These are phyloP conservation scores for Atalantia buxifolia DNA, from an alignment of 345 rosid genomes.

Conservation along the genomic window DNA sequence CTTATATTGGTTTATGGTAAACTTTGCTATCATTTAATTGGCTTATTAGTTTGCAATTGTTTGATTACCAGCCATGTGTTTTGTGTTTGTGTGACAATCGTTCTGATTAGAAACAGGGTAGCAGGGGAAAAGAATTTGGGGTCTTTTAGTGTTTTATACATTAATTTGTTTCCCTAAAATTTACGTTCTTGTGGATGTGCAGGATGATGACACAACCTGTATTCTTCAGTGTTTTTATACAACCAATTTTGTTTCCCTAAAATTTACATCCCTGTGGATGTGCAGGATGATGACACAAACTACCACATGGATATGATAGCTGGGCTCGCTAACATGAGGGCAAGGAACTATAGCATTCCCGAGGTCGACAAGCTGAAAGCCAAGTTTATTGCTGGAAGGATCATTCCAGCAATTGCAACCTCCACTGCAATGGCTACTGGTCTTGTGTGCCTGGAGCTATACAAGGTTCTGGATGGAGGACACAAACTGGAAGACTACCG, in stretches of 20 bases:
- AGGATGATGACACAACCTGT: slow-evolving; percentile 97
- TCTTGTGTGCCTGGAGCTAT: slow-evolving; percentile 91
- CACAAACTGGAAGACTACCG: slow-evolving; percentile 91
- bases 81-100: neutral
- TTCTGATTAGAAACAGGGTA: neutral
- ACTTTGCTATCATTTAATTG: neutral
- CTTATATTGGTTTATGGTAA: neutral
- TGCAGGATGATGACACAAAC: slow-evolving; percentile 95
- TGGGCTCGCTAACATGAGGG: slow-evolving; percentile 99
- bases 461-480: slow-evolving; percentile 76
- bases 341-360: slow-evolving; percentile 91
- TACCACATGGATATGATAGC: slow-evolving; percentile 99
- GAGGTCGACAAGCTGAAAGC: slow-evolving; percentile 99
- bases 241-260: neutral
- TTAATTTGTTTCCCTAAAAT: neutral
- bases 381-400: slow-evolving; percentile 97
- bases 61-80: neutral
- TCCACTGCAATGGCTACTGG: slow-evolving; percentile 99
- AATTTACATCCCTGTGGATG: neutral
- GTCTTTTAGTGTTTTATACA: neutral
- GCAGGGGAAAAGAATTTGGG: neutral
- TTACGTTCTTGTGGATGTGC: slow-evolving; percentile 16
- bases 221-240: neutral
- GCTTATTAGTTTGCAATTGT: neutral
- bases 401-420: slow-evolving; percentile 98